A percentile compares a stretch with the other conserved stretches of the same genome.
phyloP scores from a whole-genome alignment of 495 filamentous ascomycete genomes.

The Immersiella caudata region DNA sequence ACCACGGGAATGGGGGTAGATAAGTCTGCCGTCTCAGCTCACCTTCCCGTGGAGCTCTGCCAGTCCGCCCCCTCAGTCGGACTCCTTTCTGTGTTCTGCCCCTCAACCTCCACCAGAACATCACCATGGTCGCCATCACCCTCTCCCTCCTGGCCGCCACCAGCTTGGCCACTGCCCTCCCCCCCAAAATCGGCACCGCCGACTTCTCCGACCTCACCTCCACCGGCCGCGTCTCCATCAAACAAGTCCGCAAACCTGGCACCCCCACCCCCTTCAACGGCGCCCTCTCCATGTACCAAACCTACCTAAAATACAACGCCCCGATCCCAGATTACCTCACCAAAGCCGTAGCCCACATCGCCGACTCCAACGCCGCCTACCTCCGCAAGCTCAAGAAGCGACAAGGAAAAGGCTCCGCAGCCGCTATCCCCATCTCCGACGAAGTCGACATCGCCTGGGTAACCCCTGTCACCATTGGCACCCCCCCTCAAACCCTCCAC shows the following conservation, averaged over 20 bases:
- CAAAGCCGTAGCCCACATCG: constrained; percentile 42
- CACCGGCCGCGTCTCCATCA: constrained; percentile 46
- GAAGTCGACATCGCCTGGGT: constrained; percentile 69
- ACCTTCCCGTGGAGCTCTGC: background rate
- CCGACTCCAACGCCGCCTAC: background rate
- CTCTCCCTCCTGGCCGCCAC: constrained; percentile 27
- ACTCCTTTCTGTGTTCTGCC: background rate
- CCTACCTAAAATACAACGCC: constrained; percentile 64
- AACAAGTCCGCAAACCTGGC: constrained; percentile 52
- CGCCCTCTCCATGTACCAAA: constrained; percentile 57
- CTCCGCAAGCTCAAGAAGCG: constrained; percentile 11
- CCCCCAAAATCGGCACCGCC: constrained; percentile 36
- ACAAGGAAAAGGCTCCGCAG: constrained; percentile 47
- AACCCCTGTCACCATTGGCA: constrained; percentile 67
- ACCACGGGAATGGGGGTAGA: constrained; percentile 13
- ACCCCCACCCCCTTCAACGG: constrained; percentile 49
- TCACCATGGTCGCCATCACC: constrained; percentile 27
- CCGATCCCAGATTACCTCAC: constrained; percentile 39
- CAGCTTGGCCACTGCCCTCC: constrained; percentile 34
- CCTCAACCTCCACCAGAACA: constrained; percentile 12
- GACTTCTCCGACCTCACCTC: constrained; percentile 7
- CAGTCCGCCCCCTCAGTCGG: background rate
- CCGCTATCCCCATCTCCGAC: constrained; percentile 58
- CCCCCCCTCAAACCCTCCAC: constrained; percentile 59
- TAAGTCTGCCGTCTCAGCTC: constrained; percentile 11